phyloP scores from a whole-genome alignment of 306 rosid species.

The Prunus dulcis region DNA sequence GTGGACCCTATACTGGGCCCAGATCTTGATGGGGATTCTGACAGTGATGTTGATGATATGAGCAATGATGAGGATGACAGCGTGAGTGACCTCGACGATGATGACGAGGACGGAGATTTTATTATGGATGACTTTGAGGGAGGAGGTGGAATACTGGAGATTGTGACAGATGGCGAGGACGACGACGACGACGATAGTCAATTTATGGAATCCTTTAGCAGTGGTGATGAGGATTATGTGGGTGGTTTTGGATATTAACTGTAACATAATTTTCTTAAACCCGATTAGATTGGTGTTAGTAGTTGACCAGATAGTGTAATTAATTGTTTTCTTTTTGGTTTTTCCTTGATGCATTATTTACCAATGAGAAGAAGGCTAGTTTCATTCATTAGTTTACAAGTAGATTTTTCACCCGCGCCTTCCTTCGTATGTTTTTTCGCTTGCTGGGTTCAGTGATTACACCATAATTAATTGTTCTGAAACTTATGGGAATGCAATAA shows the following conservation, averaged over 20 bases:
- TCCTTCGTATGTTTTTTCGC: too few relatives aligned
- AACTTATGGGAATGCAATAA: too few relatives aligned
- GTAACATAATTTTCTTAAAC: background rate
- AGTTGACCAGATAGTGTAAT: slow-evolving; percentile 39
- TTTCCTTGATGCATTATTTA: slow-evolving; percentile 22
- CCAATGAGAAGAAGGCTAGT: background rate
- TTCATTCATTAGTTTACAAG: background rate
- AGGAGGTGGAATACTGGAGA: slow-evolving; percentile 59
- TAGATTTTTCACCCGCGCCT: background rate
- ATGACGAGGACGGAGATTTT: slow-evolving; percentile 69
- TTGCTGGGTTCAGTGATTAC: too few relatives aligned
- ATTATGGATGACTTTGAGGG: slow-evolving; percentile 70
- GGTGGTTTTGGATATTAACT: slow-evolving; percentile 64
- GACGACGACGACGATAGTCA: slow-evolving; percentile 84
- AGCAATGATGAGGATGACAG: slow-evolving; percentile 66
- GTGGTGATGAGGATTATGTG: slow-evolving; percentile 66
- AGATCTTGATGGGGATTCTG: slow-evolving; percentile 79
- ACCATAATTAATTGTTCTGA: too few relatives aligned
- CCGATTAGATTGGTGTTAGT: background rate
- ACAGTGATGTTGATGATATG: slow-evolving; percentile 70
- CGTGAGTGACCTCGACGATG: slow-evolving; percentile 52
- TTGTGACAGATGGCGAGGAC: slow-evolving; percentile 67
- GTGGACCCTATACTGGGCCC: slow-evolving; percentile 69
- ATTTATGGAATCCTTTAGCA: slow-evolving; percentile 51
- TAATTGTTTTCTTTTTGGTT: slow-evolving; percentile 24